These are phyloP conservation scores for Ascochyta koolunga DNA, from an alignment of 2,329 filamentous ascomycete genomes.

Conservation along the genomic window DNA sequence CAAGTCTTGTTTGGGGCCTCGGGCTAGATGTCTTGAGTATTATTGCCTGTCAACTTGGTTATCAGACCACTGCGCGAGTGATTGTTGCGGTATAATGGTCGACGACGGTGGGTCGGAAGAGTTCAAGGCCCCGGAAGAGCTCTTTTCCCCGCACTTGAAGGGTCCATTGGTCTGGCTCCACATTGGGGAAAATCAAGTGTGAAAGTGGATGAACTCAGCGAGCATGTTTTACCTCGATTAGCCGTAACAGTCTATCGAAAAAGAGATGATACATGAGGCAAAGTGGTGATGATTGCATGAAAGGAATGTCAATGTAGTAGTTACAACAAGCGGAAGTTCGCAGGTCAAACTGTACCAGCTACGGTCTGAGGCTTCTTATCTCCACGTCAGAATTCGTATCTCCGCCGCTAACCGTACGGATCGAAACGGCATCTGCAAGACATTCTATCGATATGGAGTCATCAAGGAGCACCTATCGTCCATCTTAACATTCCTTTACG, in stretches of 20 bases:
- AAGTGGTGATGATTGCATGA: neutral
- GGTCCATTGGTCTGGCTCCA: neutral
- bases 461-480: conserved; percentile 2
- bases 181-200: conserved; percentile 2
- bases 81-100: conserved; percentile 1
- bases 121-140: conserved; percentile 1
- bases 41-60: neutral
- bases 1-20: neutral
- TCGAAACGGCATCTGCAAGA: conserved; percentile 12
- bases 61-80: conserved; percentile 1
- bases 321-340: neutral
- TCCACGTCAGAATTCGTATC: conserved; percentile 6
- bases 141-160: conserved; percentile 6
- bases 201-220: conserved; percentile 5
- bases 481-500: neutral
- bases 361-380: conserved; percentile 6
- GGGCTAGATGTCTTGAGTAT: neutral
- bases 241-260: neutral
- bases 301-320: neutral
- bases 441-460: conserved; percentile 5
- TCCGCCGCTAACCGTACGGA: conserved; percentile 15
- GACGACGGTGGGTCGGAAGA: conserved; percentile 1
- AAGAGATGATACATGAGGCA: neutral
- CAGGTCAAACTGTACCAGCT: neutral
- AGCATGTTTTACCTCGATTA: neutral